Percentiles rank a stretch among this genome's conserved stretches.
Conservation (phyloP, 768 basidiomycete genomes). For the Lyophyllum atratum region DNA sequence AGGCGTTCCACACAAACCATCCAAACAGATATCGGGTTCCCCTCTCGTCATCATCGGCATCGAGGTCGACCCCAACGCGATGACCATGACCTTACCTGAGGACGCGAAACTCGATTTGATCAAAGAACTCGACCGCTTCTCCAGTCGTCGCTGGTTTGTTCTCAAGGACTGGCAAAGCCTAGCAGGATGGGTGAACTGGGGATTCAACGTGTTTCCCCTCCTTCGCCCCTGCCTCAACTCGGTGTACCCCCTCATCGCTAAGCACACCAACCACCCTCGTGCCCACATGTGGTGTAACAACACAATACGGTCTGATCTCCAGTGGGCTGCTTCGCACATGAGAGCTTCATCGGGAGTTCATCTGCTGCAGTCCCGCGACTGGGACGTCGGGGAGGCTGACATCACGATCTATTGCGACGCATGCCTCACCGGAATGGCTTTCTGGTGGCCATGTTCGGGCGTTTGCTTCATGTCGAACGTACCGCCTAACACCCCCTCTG, state of each 20-base stretch:
- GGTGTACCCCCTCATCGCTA: background rate
- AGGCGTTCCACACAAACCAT: background rate
- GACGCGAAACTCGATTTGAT: slow-evolving; percentile 13
- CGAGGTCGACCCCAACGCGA: slow-evolving; percentile 31
- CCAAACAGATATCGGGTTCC: background rate
- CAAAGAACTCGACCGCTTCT: background rate
- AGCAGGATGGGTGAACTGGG: slow-evolving; percentile 1
- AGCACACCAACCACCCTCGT: background rate
- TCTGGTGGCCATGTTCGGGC: background rate
- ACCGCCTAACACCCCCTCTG: background rate
- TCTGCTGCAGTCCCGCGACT: background rate
- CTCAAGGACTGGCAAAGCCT: background rate
- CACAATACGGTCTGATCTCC: background rate
- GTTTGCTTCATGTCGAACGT: background rate
- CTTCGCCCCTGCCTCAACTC: background rate
- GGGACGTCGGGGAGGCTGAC: background rate
- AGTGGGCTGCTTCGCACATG: background rate
- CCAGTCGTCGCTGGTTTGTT: no score
- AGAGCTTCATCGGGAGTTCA: background rate
- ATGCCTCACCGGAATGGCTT: background rate
- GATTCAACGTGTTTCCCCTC: slow-evolving; percentile 6
- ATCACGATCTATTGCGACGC: background rate
- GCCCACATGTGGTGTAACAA: background rate
- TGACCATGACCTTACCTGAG: slow-evolving; percentile 26
- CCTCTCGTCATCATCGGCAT: slow-evolving; percentile 39